Evolutionary conservation across 371 early-diverging fungal genomes (phyloP).

Genomic region (Synchytrium microbalum): DNA sequence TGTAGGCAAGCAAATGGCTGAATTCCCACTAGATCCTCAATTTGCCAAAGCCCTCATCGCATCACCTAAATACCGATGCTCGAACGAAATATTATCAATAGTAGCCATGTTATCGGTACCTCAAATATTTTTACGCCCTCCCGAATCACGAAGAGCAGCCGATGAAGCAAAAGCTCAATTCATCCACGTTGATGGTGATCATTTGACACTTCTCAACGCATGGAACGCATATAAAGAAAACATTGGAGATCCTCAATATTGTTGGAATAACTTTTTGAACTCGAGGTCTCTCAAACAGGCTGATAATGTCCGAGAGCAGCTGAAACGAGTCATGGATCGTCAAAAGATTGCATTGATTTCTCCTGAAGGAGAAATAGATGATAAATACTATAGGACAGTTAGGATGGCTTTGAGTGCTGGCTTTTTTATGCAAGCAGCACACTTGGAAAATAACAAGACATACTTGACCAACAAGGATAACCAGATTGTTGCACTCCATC

Average conservation of each 20-base stretch:
- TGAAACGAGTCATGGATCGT: conserved; percentile 76
- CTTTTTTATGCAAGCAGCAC: conserved; percentile 97
- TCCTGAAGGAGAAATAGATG: conserved; percentile 33
- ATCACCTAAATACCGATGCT: conserved; percentile 75
- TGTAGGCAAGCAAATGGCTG: conserved; percentile 72
- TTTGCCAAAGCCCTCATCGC: conserved; percentile 67
- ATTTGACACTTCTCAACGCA: conserved; percentile 87
- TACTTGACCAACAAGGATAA: conserved; percentile 95
- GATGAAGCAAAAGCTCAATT: conserved; percentile 90
- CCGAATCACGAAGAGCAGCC: conserved; percentile 74
- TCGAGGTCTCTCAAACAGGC: conserved; percentile 80
- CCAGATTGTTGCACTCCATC: conserved; percentile 92
- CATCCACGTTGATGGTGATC: conserved; percentile 83
- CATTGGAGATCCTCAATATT: conserved; percentile 71
- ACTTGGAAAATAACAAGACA: conserved; percentile 70
- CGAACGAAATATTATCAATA: conserved; percentile 88
- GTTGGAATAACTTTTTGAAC: conserved; percentile 85
- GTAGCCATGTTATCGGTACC: conserved; percentile 88
- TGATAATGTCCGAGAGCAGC: conserved; percentile 83
- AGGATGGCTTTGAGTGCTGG: conserved; percentile 80
- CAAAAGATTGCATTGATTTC: conserved; percentile 61
- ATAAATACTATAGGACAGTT: conserved; percentile 73
- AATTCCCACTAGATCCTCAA: conserved; percentile 89
- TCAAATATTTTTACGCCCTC: conserved; percentile 82
- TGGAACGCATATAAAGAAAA: conserved; percentile 72